A percentile compares a stretch with the other conserved stretches of the same genome.
phyloP scores from a whole-genome alignment of 2,329 filamentous ascomycete genomes.

The Aspergillus quadricinctus region DNA sequence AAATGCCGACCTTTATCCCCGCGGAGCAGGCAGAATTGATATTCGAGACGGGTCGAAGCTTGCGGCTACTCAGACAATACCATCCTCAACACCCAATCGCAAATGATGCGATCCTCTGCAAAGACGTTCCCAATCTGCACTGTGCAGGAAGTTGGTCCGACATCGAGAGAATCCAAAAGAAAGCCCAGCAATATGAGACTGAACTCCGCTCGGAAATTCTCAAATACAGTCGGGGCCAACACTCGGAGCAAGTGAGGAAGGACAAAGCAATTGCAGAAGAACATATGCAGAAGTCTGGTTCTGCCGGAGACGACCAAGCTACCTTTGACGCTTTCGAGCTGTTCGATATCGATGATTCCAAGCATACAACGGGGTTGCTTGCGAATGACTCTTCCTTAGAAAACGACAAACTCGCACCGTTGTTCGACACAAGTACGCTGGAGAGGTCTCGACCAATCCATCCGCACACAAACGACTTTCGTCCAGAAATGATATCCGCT shows the following conservation, averaged over 20 bases:
- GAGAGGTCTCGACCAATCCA: conserved; percentile 7
- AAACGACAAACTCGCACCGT: conserved; percentile 25
- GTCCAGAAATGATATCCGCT: conserved; percentile 48
- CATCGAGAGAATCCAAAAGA: conserved; percentile 60
- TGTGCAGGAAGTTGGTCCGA: conserved; percentile 72
- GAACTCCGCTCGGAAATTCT: conserved; percentile 35
- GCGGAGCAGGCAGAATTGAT: conserved; percentile 64
- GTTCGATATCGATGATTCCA: conserved; percentile 32
- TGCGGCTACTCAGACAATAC: conserved; percentile 66
- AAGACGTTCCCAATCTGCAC: conserved; percentile 52
- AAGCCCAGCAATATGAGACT: conserved; percentile 46
- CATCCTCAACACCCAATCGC: conserved; percentile 69
- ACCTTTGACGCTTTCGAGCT: conserved; percentile 28
- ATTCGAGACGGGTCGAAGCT: conserved; percentile 75
- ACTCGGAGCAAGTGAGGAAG: conserved; percentile 19
- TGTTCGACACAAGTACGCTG: conserved; percentile 21
- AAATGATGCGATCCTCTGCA: conserved; percentile 44
- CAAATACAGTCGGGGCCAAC: conserved; percentile 28
- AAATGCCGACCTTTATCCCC: conserved; percentile 69
- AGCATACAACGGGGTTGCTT: conserved; percentile 21
- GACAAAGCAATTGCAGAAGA: not conserved
- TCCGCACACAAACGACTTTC: conserved; percentile 21
- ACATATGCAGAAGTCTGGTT: not conserved
- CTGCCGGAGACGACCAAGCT: conserved; percentile 1
- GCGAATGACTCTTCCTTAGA: conserved; percentile 20